A percentile compares a stretch with the other conserved stretches of the same genome.
These are phyloP conservation scores for Cicer pinnatifidum DNA, from an alignment of 306 rosid genomes.

Conservation along the genomic window DNA sequence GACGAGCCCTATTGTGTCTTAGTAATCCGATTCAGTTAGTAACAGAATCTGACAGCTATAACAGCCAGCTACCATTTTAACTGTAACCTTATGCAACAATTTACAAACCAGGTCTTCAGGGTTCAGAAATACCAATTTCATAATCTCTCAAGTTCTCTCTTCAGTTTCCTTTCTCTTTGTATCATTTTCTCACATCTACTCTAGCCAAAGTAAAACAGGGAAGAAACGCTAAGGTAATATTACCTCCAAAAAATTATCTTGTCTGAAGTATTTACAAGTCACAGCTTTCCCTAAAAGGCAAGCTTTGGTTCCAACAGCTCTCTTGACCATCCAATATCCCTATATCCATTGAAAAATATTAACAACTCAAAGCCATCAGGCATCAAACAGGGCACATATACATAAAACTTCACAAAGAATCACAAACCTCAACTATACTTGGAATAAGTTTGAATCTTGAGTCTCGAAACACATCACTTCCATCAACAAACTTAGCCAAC, in stretches of 20 bases:
- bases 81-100: not conserved
- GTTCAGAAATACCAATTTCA: constrained; percentile 2
- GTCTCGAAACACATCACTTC: constrained; percentile 77
- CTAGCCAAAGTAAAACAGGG: constrained; percentile 1
- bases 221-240: constrained; percentile 35
- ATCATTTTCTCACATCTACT: constrained; percentile 4
- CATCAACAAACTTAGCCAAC: constrained; percentile 82
- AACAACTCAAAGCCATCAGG: constrained; percentile 39
- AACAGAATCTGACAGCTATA: constrained; percentile 5
- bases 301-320: constrained; percentile 99
- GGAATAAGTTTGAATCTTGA: constrained; percentile 95
- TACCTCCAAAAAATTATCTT: constrained; percentile 93
- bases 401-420: constrained; percentile 31
- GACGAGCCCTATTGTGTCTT: not conserved
- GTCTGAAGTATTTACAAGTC: constrained; percentile 84
- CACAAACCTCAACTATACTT: constrained; percentile 82
- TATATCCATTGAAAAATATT: constrained; percentile 50
- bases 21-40: constrained; percentile 1
- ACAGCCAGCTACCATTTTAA: not conserved
- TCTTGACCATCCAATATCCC: constrained; percentile 99
- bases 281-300: constrained; percentile 96
- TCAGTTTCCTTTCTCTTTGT: constrained; percentile 10
- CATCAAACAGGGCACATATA: constrained; percentile 34
- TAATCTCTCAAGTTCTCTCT: constrained; percentile 3
- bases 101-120: not conserved